Percentiles rank a stretch among this genome's conserved stretches.
These are phyloP conservation scores for Trametes gibbosa DNA, from an alignment of 768 basidiomycete species.

Conservation along the genomic window DNA sequence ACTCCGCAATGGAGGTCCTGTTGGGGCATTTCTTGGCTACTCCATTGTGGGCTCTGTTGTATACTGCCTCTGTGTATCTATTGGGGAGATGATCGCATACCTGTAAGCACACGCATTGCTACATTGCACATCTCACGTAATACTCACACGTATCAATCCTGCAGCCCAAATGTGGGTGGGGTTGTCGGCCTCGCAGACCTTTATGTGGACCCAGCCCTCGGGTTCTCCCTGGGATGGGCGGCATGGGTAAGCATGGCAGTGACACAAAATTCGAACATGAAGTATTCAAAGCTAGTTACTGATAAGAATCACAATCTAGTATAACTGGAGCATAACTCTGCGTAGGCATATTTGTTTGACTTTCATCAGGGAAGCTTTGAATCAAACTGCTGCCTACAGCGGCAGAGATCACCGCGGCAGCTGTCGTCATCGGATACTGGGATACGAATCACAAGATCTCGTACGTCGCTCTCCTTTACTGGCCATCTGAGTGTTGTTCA, in stretches of 20 bases:
- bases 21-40: conserved; percentile 51
- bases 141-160: not conserved
- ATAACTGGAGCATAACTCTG: conserved; percentile 30
- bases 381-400: conserved; percentile 29
- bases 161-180: conserved; percentile 29
- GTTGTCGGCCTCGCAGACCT: conserved; percentile 43
- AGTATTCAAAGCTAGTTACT: not conserved
- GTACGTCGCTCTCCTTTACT: not conserved
- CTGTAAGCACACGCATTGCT: conserved; percentile 14
- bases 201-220: conserved; percentile 49
- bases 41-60: conserved; percentile 39
- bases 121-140: not conserved
- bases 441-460: conserved; percentile 19
- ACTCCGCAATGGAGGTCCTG: conserved; percentile 50
- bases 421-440: conserved; percentile 50
- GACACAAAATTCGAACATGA: too few species aligned
- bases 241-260: conserved; percentile 37
- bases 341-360: conserved; percentile 16
- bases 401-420: conserved; percentile 52
- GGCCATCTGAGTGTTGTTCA: not conserved
- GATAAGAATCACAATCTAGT: conserved; percentile 30
- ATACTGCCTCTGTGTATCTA: conserved; percentile 33
- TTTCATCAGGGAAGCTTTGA: not conserved
- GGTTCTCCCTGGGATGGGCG: conserved; percentile 46
- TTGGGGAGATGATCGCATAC: conserved; percentile 38